Percentiles rank a stretch among this genome's conserved stretches.
These are phyloP conservation scores for Crucihimalaya himalaica DNA, from an alignment of 345 rosid species.

Conservation along the genomic window DNA sequence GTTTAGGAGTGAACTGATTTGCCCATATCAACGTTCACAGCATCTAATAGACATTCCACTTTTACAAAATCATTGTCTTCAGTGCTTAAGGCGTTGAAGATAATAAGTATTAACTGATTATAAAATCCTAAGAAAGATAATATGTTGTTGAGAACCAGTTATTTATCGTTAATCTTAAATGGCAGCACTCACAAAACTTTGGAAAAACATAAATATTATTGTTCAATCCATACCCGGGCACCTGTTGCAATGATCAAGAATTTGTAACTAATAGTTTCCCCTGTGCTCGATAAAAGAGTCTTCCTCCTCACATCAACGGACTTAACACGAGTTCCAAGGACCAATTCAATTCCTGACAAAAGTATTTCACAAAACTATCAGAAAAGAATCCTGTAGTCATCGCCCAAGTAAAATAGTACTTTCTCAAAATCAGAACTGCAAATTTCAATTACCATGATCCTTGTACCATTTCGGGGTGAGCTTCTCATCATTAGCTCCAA, in stretches of 20 bases:
- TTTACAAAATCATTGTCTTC: background rate
- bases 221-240: slow-evolving; percentile 86
- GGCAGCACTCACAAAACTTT: slow-evolving; percentile 2
- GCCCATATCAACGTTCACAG: background rate
- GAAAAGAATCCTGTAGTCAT: background rate
- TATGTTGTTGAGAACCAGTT: background rate
- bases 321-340: slow-evolving; percentile 88
- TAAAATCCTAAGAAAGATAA: background rate
- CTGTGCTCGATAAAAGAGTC: slow-evolving; percentile 79
- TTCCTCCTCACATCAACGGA: slow-evolving; percentile 88
- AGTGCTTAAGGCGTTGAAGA: background rate
- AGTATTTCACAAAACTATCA: slow-evolving; percentile 13
- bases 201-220: background rate
- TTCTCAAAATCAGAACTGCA: background rate
- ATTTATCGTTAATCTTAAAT: background rate
- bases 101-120: background rate
- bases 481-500: slow-evolving; percentile 90
- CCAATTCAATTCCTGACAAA: slow-evolving; percentile 84
- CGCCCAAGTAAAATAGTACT: background rate
- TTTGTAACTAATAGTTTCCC: slow-evolving; percentile 94
- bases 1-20: background rate
- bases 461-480: slow-evolving; percentile 90
- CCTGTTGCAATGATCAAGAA: slow-evolving; percentile 92
- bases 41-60: background rate
- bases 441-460: slow-evolving; percentile 65